These are phyloP conservation scores for Cryphonectria japonica DNA, from an alignment of 2,329 filamentous ascomycete species.

Conservation along the genomic window DNA sequence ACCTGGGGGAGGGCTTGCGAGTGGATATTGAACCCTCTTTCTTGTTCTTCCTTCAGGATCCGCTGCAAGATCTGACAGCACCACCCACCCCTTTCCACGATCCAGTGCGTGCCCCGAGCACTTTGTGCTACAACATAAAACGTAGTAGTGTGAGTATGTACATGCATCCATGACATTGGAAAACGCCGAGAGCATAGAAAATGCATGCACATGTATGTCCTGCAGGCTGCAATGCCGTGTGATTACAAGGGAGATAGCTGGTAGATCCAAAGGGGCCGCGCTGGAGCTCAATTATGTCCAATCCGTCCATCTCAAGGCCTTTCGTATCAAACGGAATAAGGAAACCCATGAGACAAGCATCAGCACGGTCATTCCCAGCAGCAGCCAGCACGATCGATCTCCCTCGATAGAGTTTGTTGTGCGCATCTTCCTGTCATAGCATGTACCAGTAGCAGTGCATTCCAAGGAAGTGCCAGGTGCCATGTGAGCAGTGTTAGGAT, in stretches of 20 bases:
- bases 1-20: background rate
- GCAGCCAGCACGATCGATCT: background rate
- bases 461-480: background rate
- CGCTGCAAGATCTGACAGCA: background rate
- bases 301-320: background rate
- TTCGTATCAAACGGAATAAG: background rate
- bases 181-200: background rate
- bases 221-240: background rate
- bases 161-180: background rate
- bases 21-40: constrained; percentile 4
- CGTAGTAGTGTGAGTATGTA: background rate
- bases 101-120: background rate
- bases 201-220: background rate
- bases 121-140: background rate
- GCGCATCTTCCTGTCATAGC: background rate
- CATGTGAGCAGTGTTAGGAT: background rate
- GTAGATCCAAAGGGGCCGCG: background rate
- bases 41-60: background rate
- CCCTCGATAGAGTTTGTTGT: background rate
- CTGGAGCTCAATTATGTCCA: background rate
- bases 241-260: background rate
- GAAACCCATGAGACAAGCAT: background rate
- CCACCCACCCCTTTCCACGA: background rate
- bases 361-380: too few relatives aligned
- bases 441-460: background rate